Conservation (phyloP, 1,139 yeast genomes). For the Yamadazyma blattariae region DNA sequence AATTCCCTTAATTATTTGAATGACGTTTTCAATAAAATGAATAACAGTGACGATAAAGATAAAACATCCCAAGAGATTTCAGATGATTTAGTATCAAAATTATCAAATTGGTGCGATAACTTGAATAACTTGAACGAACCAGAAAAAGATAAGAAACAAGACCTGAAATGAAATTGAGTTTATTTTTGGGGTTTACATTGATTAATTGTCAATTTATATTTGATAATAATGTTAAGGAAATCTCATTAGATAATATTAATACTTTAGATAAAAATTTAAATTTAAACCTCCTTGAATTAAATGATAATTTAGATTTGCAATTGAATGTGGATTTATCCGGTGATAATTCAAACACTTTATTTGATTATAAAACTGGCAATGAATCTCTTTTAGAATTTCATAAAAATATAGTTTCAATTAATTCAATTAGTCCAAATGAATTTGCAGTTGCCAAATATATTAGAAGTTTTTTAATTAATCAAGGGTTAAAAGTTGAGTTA, state of each 20-base stretch:
- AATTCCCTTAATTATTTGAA: conserved; percentile 29
- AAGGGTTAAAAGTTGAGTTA: conserved; percentile 52
- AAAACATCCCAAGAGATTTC: conserved; percentile 39
- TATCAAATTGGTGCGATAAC: conserved; percentile 28
- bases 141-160: conserved; percentile 12
- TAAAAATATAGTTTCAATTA: conserved; percentile 29
- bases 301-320: too few species aligned
- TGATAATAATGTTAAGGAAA: too few species aligned
- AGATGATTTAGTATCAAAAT: conserved; percentile 29
- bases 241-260: too few species aligned
- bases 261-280: too few species aligned
- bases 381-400: conserved; percentile 25
- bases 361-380: not conserved
- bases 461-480: conserved; percentile 29
- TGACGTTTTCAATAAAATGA: conserved; percentile 28
- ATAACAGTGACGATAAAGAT: conserved; percentile 29
- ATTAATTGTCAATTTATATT: not conserved
- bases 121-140: conserved; percentile 14
- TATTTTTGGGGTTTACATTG: too few species aligned
- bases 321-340: too few species aligned
- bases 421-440: conserved; percentile 37
- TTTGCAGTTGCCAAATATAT: conserved; percentile 29
- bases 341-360: not conserved
- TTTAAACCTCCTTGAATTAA: too few species aligned
- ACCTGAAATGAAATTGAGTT: conserved; percentile 1